phyloP scores from a whole-genome alignment of 1,139 yeast species.

The Meyerozyma sp. region DNA sequence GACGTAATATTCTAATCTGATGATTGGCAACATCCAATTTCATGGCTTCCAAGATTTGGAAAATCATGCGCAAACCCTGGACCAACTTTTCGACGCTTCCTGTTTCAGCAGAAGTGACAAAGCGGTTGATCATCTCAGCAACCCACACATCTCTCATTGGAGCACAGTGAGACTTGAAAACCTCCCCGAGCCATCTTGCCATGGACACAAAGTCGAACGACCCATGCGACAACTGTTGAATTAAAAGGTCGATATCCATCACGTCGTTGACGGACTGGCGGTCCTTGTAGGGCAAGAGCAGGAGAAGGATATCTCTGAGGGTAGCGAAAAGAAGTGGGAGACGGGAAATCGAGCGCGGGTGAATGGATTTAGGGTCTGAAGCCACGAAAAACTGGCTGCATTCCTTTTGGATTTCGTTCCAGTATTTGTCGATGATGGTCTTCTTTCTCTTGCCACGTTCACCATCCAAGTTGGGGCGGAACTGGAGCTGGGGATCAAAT shows the following conservation, averaged over 20 bases:
- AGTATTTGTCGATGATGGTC: conserved; percentile 70
- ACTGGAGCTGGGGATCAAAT: conserved; percentile 89
- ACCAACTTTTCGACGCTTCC: conserved; percentile 55
- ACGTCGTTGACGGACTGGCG: conserved; percentile 64
- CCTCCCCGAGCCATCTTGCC: conserved; percentile 64
- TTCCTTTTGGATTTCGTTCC: conserved; percentile 73
- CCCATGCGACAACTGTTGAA: conserved; percentile 70
- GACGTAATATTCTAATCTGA: conserved; percentile 81
- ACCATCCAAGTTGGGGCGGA: conserved; percentile 88
- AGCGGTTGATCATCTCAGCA: conserved; percentile 71
- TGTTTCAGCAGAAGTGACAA: conserved; percentile 55
- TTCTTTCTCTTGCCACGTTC: conserved; percentile 82
- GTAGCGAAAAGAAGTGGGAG: conserved; percentile 69
- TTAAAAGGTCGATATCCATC: conserved; percentile 69
- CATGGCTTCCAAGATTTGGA: conserved; percentile 92
- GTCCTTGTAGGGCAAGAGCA: conserved; percentile 76
- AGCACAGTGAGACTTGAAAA: conserved; percentile 82
- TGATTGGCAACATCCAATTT: conserved; percentile 93
- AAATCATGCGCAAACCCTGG: conserved; percentile 73
- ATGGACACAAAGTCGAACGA: conserved; percentile 64
- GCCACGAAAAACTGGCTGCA: conserved; percentile 36
- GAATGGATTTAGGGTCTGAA: conserved; percentile 2
- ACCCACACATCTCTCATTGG: conserved; percentile 95
- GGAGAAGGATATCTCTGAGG: conserved; percentile 67
- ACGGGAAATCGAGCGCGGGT: conserved; percentile 30